Percentiles rank a stretch among this genome's conserved stretches.
Conservation (phyloP, 2,329 filamentous ascomycete genomes). For the Blumeriella jaapii region DNA sequence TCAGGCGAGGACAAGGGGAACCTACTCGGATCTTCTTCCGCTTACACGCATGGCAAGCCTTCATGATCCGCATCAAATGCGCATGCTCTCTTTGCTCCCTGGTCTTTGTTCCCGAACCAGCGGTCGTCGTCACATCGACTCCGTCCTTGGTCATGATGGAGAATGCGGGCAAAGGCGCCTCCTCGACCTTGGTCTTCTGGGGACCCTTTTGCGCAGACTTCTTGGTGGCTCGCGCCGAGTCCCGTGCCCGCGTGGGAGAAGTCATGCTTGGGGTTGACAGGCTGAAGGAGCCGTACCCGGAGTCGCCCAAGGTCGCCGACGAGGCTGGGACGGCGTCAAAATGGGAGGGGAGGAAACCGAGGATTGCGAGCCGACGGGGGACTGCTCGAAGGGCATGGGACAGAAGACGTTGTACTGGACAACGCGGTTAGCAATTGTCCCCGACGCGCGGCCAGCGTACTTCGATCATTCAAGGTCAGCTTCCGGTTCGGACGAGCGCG, state of each 20-base stretch:
- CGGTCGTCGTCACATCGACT: conserved; percentile 49
- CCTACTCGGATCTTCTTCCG: conserved; percentile 46
- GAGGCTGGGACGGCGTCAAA: conserved; percentile 32
- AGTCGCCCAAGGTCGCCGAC: conserved; percentile 32
- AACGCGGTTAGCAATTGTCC: background rate
- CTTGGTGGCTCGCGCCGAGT: conserved; percentile 18
- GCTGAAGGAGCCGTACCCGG: conserved; percentile 19
- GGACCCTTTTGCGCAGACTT: conserved; percentile 20
- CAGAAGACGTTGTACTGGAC: conserved; percentile 26
- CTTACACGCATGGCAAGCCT: conserved; percentile 52
- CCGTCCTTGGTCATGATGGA: conserved; percentile 56
- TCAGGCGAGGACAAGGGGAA: background rate
- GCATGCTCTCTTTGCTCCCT: conserved; percentile 58
- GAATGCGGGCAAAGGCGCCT: conserved; percentile 43
- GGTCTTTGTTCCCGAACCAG: conserved; percentile 51
- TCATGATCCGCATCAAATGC: conserved; percentile 54
- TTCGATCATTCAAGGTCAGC: background rate
- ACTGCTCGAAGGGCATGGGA: conserved; percentile 29
- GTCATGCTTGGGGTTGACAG: conserved; percentile 11
- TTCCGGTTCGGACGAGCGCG: conserved; percentile 31
- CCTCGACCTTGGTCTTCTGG: conserved; percentile 19
- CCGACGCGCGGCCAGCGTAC: too few relatives aligned
- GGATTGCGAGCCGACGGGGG: conserved; percentile 33
- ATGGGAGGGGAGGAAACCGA: conserved; percentile 38
- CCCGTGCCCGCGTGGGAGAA: conserved; percentile 10